Evolutionary conservation across 2,329 filamentous ascomycete genomes (phyloP), one percentile per base, ranked within the genome.

Genomic region (Sclerotinia sclerotiorum): DNA sequence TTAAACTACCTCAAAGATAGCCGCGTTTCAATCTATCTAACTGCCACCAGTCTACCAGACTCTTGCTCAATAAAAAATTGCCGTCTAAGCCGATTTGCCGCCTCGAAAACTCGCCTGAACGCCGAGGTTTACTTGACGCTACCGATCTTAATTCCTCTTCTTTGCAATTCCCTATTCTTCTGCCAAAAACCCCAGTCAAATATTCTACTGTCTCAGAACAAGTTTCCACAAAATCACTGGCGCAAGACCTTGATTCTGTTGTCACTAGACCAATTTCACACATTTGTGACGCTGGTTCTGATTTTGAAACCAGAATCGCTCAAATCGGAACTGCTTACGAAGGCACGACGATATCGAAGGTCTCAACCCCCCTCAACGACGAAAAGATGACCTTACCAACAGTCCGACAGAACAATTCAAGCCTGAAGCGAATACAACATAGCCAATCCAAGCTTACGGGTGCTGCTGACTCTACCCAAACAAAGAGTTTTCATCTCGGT

Each of bases 71-170:
- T 19, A 67, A 61, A 24, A 21, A 42, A 42, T 67, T 67, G 17
- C 54, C 65, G 21, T 44, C 55, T 5, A 51, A 52, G 27, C 49
- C 65, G 35, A 29, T 67, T 54, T 44, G 46, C 27, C 56, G 56
- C 48, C 15, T 52, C 2, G 39, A 29, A 48, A 46, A 48, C 6
- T 62, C 65, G 5, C 65, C 55, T 21, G 65, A 61, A 35, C 56
- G 48, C 42, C 65, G 42, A 15, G 51, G 35, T 39, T 63, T 63
- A n/a, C 48, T 63, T 46, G 48, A 55, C n/a, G 65, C 65, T 21
- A 67, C 56, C 17, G 57, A 63, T 55, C 42, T 61, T 1, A 63
- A 27, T 63, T 67, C 57, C 13, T 24, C 55, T 44, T 55, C 39
- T 46, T 54, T 55, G 32, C 49, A 44, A 51, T 51, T 61, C 32